A percentile compares a stretch with the other conserved stretches of the same genome.
Evolutionary conservation across 148 eudicot species (phyloP).

Genomic region (Drosera capensis): DNA sequence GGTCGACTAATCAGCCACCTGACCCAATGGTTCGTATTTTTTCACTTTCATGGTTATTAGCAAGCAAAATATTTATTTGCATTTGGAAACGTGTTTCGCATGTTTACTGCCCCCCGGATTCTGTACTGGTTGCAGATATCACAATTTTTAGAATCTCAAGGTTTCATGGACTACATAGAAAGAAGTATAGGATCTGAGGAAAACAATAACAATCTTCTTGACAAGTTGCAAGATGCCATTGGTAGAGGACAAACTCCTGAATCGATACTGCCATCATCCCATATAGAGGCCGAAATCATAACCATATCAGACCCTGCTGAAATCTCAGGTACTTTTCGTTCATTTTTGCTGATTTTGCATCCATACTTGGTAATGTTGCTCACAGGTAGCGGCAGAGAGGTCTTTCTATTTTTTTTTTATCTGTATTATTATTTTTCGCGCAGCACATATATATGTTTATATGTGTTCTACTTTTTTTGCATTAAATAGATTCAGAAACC

Average conservation of each 20-base stretch:
- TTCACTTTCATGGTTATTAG: background rate
- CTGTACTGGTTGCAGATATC: constrained; percentile 33
- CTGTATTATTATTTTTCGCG: background rate
- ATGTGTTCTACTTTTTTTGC: constrained; percentile 1
- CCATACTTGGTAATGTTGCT: too few relatives aligned
- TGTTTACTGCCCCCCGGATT: constrained; percentile 4
- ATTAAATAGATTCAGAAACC: constrained; percentile 38
- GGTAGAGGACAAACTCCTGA: constrained; percentile 92
- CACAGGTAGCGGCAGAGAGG: background rate
- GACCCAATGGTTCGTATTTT: constrained; percentile 61
- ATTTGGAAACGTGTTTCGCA: background rate
- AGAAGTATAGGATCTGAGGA: constrained; percentile 71
- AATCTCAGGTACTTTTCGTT: constrained; percentile 34
- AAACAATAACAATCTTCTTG: constrained; percentile 66
- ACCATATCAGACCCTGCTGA: constrained; percentile 61
- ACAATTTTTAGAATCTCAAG: constrained; percentile 91
- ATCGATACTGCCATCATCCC: constrained; percentile 58
- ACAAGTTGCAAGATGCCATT: constrained; percentile 95
- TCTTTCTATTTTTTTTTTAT: background rate
- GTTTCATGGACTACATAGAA: constrained; percentile 90
- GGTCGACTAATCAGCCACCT: constrained; percentile 73
- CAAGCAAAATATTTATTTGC: background rate
- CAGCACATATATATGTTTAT: constrained; percentile 3
- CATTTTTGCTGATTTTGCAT: background rate
- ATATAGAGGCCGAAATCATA: constrained; percentile 63